Base-by-base conservation (phyloP, 257 asterid species). In the Perilla frutescens region DNA sequence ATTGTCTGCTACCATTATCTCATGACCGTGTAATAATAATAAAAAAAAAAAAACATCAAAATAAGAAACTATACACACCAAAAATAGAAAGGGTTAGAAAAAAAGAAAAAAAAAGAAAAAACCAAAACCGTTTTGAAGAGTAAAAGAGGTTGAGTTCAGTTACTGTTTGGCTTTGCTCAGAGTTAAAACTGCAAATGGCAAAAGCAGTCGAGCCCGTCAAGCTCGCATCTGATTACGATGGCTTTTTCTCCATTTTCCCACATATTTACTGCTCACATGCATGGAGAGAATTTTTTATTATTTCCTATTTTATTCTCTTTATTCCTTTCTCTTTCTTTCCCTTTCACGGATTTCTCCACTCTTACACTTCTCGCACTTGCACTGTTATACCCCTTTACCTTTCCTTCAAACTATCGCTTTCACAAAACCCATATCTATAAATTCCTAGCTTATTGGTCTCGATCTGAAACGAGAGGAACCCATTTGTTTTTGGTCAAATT, bases 141-240 rank as follows among this genome's bases (percentile, higher is more conserved):
- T 40, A 55, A 39, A 67, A 57, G 57, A 29, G 26, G 26, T 20
- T 20, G 26, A 47, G 12, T 20, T 57, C 4, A 2, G 13, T 31
- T 20, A 41, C 39, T 5, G 43, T 26, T 56, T 29, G 67, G 4
- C 14, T 9, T 45, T 32, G 14, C 29, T n/a, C 14, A 44, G 44
- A 64, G 71, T 45, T 11, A 51, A 48, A 47, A 48, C 45, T 47
- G 47, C 9, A 64, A 74, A 58, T 55, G 15, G 71, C 62, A 39
- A 63, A 64, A 50, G 75, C 75, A 64, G 51, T 50, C 37, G 70
- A 77, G 4, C 40, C 83, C 80, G 72, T 58, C 68, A 71, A 70
- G 81, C 81, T 64, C 81, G 81, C 81, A 73, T 34, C 81, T 65
- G 57, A 74, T 64, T 70, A 9, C 78, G 58, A 75, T 65, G 80